Evolutionary conservation across 345 rosid species (phyloP), one percentile per base, ranked within the genome.

Genomic region (Gossypium raimondii): DNA sequence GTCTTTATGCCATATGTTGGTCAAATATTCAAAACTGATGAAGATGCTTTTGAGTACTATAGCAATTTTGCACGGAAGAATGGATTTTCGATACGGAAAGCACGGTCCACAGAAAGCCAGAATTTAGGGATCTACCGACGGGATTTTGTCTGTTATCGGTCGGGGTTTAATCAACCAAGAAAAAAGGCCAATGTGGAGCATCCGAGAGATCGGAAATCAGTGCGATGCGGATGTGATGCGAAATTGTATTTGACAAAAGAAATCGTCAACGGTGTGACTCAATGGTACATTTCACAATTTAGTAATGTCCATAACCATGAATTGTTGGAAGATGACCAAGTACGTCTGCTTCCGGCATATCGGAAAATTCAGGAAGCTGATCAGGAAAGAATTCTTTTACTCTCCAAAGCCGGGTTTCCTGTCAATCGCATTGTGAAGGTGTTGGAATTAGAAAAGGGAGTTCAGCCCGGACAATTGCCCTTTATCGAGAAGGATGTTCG

Each of bases 231-330:
- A 60, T 94, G 98, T 66, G 98, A 94, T 84, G 92, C 94, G 4
- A 94, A 94, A 79, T 60, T 94, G 50, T 94, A 92, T 80, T 75
- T 94, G 78, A 89, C 94, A 3, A 92, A 92, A 78, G 94, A 94
- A 80, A 75, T 90, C 68, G 86, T 84, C 74, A 77, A 86, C 56
- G 91, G 92, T 67, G 86, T 74, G 47, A 47, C 80, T 69, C 98
- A 89, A 25, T 94, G 98, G 97, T 94, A 80, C 63, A 87, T 94
- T 62, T 89, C 97, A 10, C 98, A 94, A 73, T 94, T 92, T 77
- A 94, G 98, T 76, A 92, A 94, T 84, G 85, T 94, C 73, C 98
- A 94, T 81, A 94, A 94, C 79, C 98, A 92, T 67, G 97, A 92
- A 79, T 87, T 94, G 70, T 73, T 94, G 71, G 97, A 92, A 82